A percentile compares a stretch with the other conserved stretches of the same genome.
Evolutionary conservation across 2,329 filamentous ascomycete genomes (phyloP).

Genomic region (Hymenoscyphus occultus): DNA sequence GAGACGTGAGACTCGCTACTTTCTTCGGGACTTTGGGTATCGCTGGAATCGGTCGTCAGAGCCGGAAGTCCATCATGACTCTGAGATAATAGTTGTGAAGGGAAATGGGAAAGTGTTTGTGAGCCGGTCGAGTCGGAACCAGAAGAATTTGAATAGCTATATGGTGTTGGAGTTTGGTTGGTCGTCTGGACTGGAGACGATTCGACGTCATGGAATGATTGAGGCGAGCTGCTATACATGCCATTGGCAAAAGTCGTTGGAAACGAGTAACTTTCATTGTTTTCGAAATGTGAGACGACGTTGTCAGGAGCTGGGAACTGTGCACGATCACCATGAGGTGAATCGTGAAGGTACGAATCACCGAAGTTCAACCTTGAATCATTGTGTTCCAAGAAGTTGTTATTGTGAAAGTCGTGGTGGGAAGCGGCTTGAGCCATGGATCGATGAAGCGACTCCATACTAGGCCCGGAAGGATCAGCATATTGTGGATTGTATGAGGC

Average conservation of each 20-base stretch:
- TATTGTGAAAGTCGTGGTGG: conserved; percentile 22
- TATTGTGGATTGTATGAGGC: conserved; percentile 33
- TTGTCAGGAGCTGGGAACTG: conserved; percentile 27
- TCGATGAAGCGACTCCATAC: conserved; percentile 32
- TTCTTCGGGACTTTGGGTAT: conserved; percentile 26
- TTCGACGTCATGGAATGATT: conserved; percentile 20
- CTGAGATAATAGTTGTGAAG: conserved; percentile 26
- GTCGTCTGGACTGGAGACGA: conserved; percentile 19
- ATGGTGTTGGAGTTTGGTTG: conserved; percentile 26
- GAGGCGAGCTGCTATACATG: conserved; percentile 19
- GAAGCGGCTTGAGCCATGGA: conserved; percentile 27
- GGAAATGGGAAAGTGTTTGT: conserved; percentile 24
- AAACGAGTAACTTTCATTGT: conserved; percentile 21
- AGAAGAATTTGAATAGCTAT: conserved; percentile 22
- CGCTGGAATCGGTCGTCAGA: conserved; percentile 16
- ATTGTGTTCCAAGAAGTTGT: conserved; percentile 18
- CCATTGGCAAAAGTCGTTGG: conserved; percentile 21
- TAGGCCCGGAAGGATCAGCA: conserved; percentile 27
- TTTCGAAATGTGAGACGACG: conserved; percentile 12
- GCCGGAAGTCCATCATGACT: conserved; percentile 16
- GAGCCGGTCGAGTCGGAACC: conserved; percentile 14
- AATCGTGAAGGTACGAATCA: conserved; percentile 20
- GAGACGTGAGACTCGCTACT: conserved; percentile 18
- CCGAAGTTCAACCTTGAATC: conserved; percentile 20
- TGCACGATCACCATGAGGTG: conserved; percentile 25